Evolutionary conservation across 208 protist species (phyloP).

Genomic region (Crithidia sp.): DNA sequence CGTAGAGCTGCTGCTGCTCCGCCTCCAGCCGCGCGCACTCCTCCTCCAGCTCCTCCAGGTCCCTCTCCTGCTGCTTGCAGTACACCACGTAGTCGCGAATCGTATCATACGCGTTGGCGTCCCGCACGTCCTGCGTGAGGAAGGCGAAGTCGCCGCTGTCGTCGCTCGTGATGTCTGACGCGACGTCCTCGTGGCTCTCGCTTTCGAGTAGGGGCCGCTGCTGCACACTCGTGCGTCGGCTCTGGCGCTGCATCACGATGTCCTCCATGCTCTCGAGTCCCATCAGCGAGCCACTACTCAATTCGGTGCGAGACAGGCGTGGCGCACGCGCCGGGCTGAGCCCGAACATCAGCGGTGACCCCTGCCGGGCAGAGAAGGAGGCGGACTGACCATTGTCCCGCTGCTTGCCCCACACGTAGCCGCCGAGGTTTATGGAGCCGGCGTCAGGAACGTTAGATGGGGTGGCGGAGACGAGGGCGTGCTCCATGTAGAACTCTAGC

Average conservation of each 20-base stretch:
- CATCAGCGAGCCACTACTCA: slow-evolving; percentile 1
- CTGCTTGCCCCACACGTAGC: background rate
- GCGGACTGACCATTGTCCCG: background rate
- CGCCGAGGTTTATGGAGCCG: background rate
- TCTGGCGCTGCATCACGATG: background rate
- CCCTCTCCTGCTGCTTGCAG: slow-evolving; percentile 40
- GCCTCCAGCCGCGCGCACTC: slow-evolving; percentile 28
- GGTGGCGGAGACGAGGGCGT: background rate
- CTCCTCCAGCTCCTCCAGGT: slow-evolving; percentile 13
- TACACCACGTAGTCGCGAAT: slow-evolving; percentile 39
- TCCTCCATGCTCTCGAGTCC: background rate
- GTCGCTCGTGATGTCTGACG: slow-evolving; percentile 45
- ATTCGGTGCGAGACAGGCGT: background rate
- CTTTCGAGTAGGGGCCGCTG: background rate
- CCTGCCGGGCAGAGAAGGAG: background rate
- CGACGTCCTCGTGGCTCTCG: background rate
- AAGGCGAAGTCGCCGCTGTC: slow-evolving; percentile 47
- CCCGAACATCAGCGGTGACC: background rate
- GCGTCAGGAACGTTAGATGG: background rate
- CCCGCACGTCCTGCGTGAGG: slow-evolving; percentile 23
- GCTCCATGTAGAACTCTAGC: slow-evolving; percentile 23
- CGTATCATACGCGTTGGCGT: slow-evolving; percentile 34
- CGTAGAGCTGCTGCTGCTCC: slow-evolving; percentile 35
- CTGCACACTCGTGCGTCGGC: slow-evolving; percentile 1
- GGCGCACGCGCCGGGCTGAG: background rate